Evolutionary conservation across 345 rosid genomes (phyloP).

Genomic region (Dipteronia dyeriana): DNA sequence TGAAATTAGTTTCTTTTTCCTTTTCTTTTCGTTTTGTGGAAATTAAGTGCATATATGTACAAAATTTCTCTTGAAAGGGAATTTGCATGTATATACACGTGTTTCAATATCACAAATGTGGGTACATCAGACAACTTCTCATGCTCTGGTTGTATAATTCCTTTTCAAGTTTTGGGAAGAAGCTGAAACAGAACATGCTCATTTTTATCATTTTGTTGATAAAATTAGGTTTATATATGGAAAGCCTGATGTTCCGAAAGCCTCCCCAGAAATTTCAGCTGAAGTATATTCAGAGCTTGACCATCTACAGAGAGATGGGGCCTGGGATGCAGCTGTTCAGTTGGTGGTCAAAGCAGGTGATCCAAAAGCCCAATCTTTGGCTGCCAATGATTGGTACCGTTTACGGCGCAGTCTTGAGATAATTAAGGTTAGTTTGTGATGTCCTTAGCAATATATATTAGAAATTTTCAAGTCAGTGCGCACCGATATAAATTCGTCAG

Average conservation of each 20-base stretch:
- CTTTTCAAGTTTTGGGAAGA: not conserved
- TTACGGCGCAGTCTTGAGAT: constrained; percentile 93
- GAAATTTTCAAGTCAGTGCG: too few species aligned
- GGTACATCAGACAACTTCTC: not conserved
- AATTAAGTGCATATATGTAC: not conserved
- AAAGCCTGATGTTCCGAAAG: constrained; percentile 89
- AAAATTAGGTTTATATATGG: constrained; percentile 76
- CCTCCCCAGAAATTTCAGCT: constrained; percentile 66
- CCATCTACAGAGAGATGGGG: constrained; percentile 49
- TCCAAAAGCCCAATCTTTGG: constrained; percentile 55
- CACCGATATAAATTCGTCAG: too few species aligned
- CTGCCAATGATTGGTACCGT: constrained; percentile 90
- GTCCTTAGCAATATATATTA: not conserved
- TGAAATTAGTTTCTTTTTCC: not conserved
- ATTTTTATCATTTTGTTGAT: constrained; percentile 10
- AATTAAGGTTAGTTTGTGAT: constrained; percentile 60
- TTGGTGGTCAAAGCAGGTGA: constrained; percentile 78
- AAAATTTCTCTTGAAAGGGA: not conserved
- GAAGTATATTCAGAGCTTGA: constrained; percentile 62
- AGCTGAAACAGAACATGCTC: constrained; percentile 8
- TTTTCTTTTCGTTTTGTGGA: not conserved
- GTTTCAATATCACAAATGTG: not conserved
- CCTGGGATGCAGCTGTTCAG: constrained; percentile 90
- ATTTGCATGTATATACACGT: not conserved
- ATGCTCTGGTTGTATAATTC: not conserved